These are phyloP conservation scores for Diaporthe sp. DNA, from an alignment of 2,329 filamentous ascomycete species.

Conservation along the genomic window DNA sequence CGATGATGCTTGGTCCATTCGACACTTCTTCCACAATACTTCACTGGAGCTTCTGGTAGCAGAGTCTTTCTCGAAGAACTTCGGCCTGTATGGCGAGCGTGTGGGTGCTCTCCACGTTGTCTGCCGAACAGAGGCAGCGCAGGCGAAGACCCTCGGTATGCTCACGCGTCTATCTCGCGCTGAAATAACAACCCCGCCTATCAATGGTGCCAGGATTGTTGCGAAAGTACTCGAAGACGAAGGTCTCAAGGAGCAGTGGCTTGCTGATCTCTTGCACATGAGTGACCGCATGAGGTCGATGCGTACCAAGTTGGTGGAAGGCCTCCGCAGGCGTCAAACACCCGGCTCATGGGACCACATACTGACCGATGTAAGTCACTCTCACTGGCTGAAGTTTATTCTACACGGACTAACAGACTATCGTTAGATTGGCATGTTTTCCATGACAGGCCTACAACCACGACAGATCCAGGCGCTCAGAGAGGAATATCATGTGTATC, in stretches of 20 bases:
- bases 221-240: neutral
- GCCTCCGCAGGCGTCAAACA: neutral
- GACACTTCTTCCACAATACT: neutral
- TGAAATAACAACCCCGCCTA: neutral
- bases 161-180: neutral
- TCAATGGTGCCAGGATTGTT: neutral
- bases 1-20: neutral
- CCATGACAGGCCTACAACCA: neutral
- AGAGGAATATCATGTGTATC: neutral
- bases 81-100: neutral
- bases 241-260: neutral
- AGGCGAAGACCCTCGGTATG: neutral
- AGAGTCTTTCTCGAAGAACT: neutral
- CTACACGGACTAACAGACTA: neutral
- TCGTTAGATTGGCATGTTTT: neutral
- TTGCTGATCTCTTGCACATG: neutral
- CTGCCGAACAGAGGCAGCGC: neutral
- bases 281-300: neutral
- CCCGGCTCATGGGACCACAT: conserved; percentile 1
- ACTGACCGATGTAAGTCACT: neutral
- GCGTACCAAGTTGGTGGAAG: neutral
- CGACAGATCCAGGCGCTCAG: neutral
- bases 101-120: neutral
- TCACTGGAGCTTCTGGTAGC: neutral
- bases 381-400: too few species aligned